A percentile compares a stretch with the other conserved stretches of the same genome.
These are phyloP conservation scores for Aspergillus costaricaensis DNA, from an alignment of 2,329 filamentous ascomycete species.

Conservation along the genomic window DNA sequence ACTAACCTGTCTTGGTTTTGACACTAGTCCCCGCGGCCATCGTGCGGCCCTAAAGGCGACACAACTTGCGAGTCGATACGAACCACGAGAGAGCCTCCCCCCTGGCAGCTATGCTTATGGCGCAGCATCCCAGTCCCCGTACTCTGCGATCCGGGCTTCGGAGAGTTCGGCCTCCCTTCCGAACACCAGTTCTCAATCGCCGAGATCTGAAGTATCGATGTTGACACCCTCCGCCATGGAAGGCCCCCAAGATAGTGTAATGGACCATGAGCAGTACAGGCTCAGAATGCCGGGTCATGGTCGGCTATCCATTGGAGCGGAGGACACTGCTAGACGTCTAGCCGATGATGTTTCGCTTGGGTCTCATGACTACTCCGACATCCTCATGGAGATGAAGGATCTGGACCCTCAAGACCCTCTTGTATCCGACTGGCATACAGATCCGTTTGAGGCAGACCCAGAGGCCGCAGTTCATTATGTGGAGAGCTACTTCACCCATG, in stretches of 20 bases:
- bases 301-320: slow-evolving; percentile 18
- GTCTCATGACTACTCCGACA: slow-evolving; percentile 32
- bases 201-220: slow-evolving; percentile 32
- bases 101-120: slow-evolving; percentile 20
- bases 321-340: slow-evolving; percentile 16
- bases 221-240: slow-evolving; percentile 32
- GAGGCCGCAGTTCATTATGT: slow-evolving; percentile 55
- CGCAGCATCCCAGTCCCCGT: slow-evolving; percentile 28
- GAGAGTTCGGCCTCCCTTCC: slow-evolving; percentile 34
- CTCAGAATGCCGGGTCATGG: slow-evolving; percentile 23
- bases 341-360: slow-evolving; percentile 16
- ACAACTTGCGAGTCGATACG: slow-evolving; percentile 25
- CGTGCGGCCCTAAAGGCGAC: slow-evolving; percentile 31
- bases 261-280: slow-evolving; percentile 30
- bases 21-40: slow-evolving; percentile 36
- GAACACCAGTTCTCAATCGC: slow-evolving; percentile 34
- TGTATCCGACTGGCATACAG: slow-evolving; percentile 49
- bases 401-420: slow-evolving; percentile 33
- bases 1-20: neutral
- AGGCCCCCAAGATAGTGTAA: slow-evolving; percentile 25
- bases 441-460: slow-evolving; percentile 57
- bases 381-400: slow-evolving; percentile 35
- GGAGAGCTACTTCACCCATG: slow-evolving; percentile 59
- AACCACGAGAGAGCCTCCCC: slow-evolving; percentile 25
- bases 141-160: slow-evolving; percentile 34